Base-by-base conservation (phyloP, 2,329 filamentous ascomycete genomes). In the Epichloe festucae region DNA sequence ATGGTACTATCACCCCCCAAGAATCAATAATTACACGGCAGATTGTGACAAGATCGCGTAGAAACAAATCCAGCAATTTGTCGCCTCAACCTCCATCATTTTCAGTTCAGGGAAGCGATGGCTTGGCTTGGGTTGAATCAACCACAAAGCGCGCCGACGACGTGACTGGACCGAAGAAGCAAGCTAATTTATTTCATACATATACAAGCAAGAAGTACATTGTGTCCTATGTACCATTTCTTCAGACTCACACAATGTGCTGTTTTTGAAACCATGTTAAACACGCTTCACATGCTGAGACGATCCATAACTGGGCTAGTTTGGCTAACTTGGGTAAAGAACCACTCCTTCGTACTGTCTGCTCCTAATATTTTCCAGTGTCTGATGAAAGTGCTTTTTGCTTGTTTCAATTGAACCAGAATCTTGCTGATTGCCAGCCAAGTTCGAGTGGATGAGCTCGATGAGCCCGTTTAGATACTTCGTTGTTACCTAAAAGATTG, bases 381-480 rank as follows among this genome's bases (percentile, higher is more conserved):
- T 98, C 57, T 94, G 82, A 68, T 94, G 80, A 70, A 98, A 98
- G 69, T 98, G 93, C 63, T 88, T 89, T 67, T 85, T 86, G 56
- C 93, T 94, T 57, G 83, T 89, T 63, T 98, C 93, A 48, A 97
- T 78, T 21, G 84, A 85, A 0, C 84, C 79, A 35, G 86, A 87
- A 60, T 93, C 87, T 60, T 85, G 80, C 63, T 89, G 84, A 64
- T 88, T 93, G 52, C 85, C 89, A 58, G 85, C 84, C 35, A 98
- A 77, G 65, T 98, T 98, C 21, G 89, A 95, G 69, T 98, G 90
- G 63, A 98, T 97, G 56, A 98, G 81, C 71, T 98, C 93, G 63
- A 98, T 97, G 48, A 98, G 81, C 3, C 93, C 93, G 64, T 98
- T 98, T 56, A 98, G 79, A 67, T 97, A 98, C 70, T 97, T 97